Evolutionary conservation across 2,329 filamentous ascomycete species (phyloP).

Genomic region (Scytalidium sp.): DNA sequence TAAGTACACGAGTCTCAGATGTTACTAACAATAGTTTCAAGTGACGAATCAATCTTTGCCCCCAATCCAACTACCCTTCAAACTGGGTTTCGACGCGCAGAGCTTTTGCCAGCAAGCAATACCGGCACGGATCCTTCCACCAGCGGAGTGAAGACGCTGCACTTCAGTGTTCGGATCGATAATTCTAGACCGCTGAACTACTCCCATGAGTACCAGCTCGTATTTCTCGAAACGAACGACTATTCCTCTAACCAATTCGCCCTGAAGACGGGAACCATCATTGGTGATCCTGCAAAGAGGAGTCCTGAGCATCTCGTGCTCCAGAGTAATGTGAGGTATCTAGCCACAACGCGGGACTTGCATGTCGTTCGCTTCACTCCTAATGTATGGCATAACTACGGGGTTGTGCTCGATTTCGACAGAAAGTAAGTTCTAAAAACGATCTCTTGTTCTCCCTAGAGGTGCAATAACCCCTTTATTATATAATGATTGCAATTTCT

Average conservation of each 20-base stretch:
- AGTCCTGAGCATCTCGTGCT: constrained; percentile 42
- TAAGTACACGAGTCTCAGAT: constrained; percentile 38
- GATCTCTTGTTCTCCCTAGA: too few relatives aligned
- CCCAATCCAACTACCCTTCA: constrained; percentile 46
- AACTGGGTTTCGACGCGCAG: constrained; percentile 57
- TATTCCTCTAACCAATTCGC: constrained; percentile 50
- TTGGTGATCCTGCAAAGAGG: constrained; percentile 32
- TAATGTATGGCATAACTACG: constrained; percentile 60
- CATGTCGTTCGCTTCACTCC: constrained; percentile 49
- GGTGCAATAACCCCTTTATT: too few relatives aligned
- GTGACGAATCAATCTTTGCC: constrained; percentile 57
- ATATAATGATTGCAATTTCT: neutral
- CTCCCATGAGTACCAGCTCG: constrained; percentile 58
- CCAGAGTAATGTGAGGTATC: constrained; percentile 44
- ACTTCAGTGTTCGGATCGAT: constrained; percentile 58
- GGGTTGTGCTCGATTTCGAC: constrained; percentile 53
- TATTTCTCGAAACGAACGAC: constrained; percentile 45
- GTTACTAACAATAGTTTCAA: constrained; percentile 38
- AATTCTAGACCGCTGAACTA: constrained; percentile 49
- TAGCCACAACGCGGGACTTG: constrained; percentile 36
- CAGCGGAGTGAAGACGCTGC: constrained; percentile 55
- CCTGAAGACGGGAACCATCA: constrained; percentile 53
- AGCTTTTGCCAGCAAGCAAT: constrained; percentile 50
- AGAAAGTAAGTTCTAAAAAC: constrained; percentile 53
- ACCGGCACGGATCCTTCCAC: constrained; percentile 48